Evolutionary conservation across 139 green algal species (phyloP), one percentile per base, ranked within the genome.

Genomic region (Chlorella sp.): DNA sequence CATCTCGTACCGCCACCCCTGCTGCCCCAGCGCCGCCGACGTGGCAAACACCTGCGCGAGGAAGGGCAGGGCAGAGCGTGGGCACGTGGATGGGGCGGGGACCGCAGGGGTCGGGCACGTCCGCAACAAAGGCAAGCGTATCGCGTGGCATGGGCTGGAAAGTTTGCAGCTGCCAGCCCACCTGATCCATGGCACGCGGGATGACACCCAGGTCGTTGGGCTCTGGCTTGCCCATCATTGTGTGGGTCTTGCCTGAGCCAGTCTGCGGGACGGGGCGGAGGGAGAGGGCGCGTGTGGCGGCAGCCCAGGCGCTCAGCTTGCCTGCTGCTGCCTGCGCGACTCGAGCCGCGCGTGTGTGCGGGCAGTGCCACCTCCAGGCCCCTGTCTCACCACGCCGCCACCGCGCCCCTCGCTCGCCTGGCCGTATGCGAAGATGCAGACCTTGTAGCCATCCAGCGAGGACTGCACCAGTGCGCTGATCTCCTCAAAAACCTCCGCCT

Each of bases 361-460:
- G n/a, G n/a, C n/a, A n/a, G n/a, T n/a, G n/a, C n/a, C n/a, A n/a
- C n/a, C n/a, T n/a, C n/a, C n/a, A n/a, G n/a, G n/a, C n/a, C n/a
- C n/a, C n/a, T n/a, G n/a, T n/a, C n/a, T n/a, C n/a, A 40, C 12
- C n/a, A 64, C 58, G 15, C 58, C 58, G 27, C n/a, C n/a, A 40
- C 19, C 58, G 12, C 53, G 23, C 29, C 29, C 53, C 14, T 25
- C 29, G 41, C 58, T 64, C 58, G 41, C 58, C 27, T 63, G 56
- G 31, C 94, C 94, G 77, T 98, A 98, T 29, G 85, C 92, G 73
- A 98, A 98, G 33, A 98, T 87, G 91, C 95, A 98, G 33, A 98
- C 94, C 38, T 74, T 77, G 66, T 85, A 85, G 27, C 79, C 79
- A 48, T 85, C 79, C 36, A 85, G 67, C 25, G 79, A 67, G 33